phyloP scores from a whole-genome alignment of 2,329 filamentous ascomycete species.

The Alternaria gaisen region DNA sequence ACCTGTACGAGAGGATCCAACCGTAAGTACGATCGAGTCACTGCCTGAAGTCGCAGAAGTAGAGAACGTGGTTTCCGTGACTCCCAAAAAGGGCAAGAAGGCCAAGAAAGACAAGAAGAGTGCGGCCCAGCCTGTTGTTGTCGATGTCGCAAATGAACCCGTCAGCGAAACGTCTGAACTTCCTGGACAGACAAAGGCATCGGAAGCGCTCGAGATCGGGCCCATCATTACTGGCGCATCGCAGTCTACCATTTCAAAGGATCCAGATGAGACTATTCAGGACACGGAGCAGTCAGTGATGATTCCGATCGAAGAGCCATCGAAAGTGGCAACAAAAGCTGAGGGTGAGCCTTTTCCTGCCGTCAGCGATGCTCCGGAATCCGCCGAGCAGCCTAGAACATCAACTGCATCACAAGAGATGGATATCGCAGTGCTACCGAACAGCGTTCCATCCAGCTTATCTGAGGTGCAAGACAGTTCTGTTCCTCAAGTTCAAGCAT shows the following conservation, averaged over 20 bases:
- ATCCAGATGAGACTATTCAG: neutral
- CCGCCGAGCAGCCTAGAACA: neutral
- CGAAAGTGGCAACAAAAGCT: neutral
- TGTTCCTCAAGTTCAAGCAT: conserved; percentile 4
- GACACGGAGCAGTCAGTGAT: neutral
- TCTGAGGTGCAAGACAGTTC: conserved; percentile 4
- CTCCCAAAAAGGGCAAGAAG: conserved; percentile 37
- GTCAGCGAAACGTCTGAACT: neutral
- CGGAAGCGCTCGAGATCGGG: neutral
- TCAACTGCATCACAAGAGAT: neutral
- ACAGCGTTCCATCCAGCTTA: neutral
- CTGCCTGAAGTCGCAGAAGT: conserved; percentile 14
- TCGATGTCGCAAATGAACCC: conserved; percentile 16
- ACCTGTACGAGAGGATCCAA: conserved; percentile 7
- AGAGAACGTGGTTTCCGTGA: conserved; percentile 25
- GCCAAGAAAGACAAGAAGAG: conserved; percentile 45
- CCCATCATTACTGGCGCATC: neutral
- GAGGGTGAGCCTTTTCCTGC: neutral
- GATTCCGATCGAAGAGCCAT: neutral
- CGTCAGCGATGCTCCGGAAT: neutral
- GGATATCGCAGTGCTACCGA: conserved; percentile 3
- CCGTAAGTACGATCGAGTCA: conserved; percentile 7
- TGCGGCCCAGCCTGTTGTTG: conserved; percentile 25
- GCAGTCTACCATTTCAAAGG: neutral
- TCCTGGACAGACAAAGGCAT: conserved; percentile 8